A percentile compares a stretch with the other conserved stretches of the same genome.
phyloP scores from a whole-genome alignment of 2,329 filamentous ascomycete species.

The Diaporthe vexans region DNA sequence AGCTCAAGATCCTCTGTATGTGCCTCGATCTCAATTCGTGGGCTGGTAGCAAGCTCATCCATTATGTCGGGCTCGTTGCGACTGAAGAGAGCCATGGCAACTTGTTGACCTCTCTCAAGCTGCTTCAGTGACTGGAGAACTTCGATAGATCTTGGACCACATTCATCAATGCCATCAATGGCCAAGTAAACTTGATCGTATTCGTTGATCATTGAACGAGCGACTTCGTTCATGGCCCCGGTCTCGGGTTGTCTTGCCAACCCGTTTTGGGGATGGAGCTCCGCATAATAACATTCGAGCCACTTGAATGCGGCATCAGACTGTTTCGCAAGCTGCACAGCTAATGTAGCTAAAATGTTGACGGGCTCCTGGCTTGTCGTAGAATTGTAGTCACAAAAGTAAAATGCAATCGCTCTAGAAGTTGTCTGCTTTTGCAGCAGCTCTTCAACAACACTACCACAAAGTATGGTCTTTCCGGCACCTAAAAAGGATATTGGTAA shows the following conservation, averaged over 20 bases:
- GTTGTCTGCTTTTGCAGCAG: rapidly evolving
- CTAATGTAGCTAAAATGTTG: neutral
- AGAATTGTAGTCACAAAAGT: neutral
- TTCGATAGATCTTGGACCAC: rapidly evolving
- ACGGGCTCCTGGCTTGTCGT: neutral
- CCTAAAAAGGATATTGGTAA: too few relatives aligned
- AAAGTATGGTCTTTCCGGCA: neutral
- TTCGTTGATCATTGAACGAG: neutral
- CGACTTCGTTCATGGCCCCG: neutral
- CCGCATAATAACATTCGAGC: neutral
- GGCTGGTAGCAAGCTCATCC: too few relatives aligned
- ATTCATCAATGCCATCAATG: neutral
- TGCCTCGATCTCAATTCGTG: neutral
- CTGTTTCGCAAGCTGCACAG: neutral
- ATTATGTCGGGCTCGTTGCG: neutral
- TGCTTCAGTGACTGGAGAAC: neutral
- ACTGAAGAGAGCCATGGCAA: neutral
- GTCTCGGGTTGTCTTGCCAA: neutral
- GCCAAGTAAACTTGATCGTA: neutral
- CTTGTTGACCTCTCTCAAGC: neutral
- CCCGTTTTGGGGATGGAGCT: neutral
- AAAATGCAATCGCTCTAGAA: neutral
- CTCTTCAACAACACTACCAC: neutral
- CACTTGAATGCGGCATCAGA: rapidly evolving
- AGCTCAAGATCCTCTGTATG: neutral